Base-by-base conservation (phyloP, 1,139 yeast species). In the Wickerhamomyces sp. region DNA sequence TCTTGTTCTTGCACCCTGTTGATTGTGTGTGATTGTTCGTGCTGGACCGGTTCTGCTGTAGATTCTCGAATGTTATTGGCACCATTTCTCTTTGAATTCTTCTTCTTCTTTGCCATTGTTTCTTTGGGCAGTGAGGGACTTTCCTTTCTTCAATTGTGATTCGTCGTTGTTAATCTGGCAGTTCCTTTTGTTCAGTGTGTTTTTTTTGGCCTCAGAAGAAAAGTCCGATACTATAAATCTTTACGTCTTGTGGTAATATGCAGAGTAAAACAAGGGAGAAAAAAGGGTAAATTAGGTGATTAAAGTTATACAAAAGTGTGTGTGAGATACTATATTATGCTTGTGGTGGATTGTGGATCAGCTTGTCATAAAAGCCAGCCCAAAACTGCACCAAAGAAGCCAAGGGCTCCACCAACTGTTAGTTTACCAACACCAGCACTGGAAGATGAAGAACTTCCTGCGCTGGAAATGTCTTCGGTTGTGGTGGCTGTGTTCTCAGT, bases 401-500 rank as follows among this genome's bases (percentile, higher is more conserved):
- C 33, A 14, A 26, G 29, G 13, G 42, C 31, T 27, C 35, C 18
- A 27, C 18, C 42, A 32, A 39, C 45, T 29, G 39, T 45, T n/a
- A 36, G 34, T 11, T 27, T n/a, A 11, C 44, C 42, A 32, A 40
- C 39, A 5, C 35, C 42, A 14, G 48, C 45, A 10, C 27, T 30
- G 2, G 42, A 34, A 3, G 42, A 34, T 4, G 42, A 36, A 6
- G 38, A 39, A 11, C 42, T 38, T 15, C 36, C 39, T 14, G 47
- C 34, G 10, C 41, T 36, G 30, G 51, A 37, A 7, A 39, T 14
- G 23, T 48, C 45, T 8, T 44, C 45, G 10, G 55, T 50, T 14
- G 57, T 46, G 2, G 57, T 53, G 14, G 41, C 44, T 27, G 51
- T 44, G 33, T 54, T 45, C 27, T 55, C 55, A 7, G 50, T 45